phyloP scores from a whole-genome alignment of 2,329 filamentous ascomycete genomes.

The Aureobasidium sp. region DNA sequence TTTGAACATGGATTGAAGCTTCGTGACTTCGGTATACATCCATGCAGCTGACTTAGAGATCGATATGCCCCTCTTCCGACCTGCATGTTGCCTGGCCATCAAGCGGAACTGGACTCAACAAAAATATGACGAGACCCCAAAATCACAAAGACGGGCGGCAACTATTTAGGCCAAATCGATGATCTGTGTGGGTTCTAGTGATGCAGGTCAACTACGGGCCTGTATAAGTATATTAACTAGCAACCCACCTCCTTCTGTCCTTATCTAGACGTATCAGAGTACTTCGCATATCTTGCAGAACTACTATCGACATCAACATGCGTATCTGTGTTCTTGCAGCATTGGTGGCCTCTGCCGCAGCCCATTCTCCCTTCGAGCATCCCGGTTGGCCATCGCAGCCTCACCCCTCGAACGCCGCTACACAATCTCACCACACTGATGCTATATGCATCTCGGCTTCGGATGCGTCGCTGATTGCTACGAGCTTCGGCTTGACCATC shows the following conservation, averaged over 20 bases:
- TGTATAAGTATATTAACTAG: not conserved
- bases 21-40: not conserved
- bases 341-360: not conserved
- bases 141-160: not conserved
- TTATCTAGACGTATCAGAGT: not conserved
- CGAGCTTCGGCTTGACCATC: slow-evolving; percentile 23
- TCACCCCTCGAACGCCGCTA: not conserved
- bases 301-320: not conserved
- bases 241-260: not conserved
- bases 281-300: not conserved
- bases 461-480: slow-evolving; percentile 22
- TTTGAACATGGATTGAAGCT: not conserved
- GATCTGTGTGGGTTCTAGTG: not conserved
- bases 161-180: not conserved
- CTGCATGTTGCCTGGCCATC: not conserved
- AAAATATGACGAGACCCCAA: not conserved
- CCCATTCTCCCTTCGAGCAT: not conserved
- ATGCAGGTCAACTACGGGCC: not conserved
- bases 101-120: not conserved
- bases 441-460: slow-evolving; percentile 18
- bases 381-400: not conserved
- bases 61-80: not conserved
- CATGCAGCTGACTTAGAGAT: slow-evolving; percentile 3
- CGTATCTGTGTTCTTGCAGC: not conserved
- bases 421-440: not conserved